Evolutionary conservation across 495 filamentous ascomycete genomes (phyloP).

Genomic region (Lindgomyces ingoldianus): DNA sequence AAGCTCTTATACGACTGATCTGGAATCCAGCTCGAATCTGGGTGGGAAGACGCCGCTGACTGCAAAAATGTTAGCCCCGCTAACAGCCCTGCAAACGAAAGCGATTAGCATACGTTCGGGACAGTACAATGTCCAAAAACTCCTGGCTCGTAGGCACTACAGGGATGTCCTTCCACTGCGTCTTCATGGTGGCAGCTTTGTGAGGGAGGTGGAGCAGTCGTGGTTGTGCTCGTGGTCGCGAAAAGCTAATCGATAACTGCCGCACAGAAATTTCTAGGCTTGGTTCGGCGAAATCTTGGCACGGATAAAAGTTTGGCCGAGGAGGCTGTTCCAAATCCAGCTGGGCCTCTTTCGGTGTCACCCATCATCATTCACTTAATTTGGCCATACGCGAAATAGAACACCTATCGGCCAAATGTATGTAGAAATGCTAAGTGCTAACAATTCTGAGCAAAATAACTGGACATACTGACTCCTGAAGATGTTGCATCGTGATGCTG

Average conservation of each 20-base stretch:
- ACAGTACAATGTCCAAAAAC: slow-evolving; percentile 95
- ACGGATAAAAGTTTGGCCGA: not conserved
- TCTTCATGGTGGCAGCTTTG: slow-evolving; percentile 57
- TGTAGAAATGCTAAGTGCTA: too few species aligned
- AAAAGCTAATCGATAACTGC: slow-evolving; percentile 9
- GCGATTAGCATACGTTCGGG: slow-evolving; percentile 45
- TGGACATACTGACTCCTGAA: too few species aligned
- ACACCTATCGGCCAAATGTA: too few species aligned
- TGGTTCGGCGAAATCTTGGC: not conserved
- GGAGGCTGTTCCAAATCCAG: too few species aligned
- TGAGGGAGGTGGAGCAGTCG: not conserved
- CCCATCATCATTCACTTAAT: too few species aligned
- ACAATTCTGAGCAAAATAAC: too few species aligned
- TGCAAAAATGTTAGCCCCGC: slow-evolving; percentile 50
- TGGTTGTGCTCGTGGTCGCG: slow-evolving; percentile 3
- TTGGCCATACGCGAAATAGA: too few species aligned
- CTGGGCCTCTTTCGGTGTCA: too few species aligned
- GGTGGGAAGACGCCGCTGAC: slow-evolving; percentile 90
- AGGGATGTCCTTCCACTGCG: slow-evolving; percentile 75
- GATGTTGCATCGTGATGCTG: too few species aligned
- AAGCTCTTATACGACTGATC: slow-evolving; percentile 89
- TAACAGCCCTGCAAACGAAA: not conserved
- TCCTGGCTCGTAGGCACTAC: slow-evolving; percentile 93
- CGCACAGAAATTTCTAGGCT: not conserved
- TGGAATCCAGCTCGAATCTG: slow-evolving; percentile 96